phyloP scores from a whole-genome alignment of 768 basidiomycete genomes.

The Tricholoma bakamatsutake region DNA sequence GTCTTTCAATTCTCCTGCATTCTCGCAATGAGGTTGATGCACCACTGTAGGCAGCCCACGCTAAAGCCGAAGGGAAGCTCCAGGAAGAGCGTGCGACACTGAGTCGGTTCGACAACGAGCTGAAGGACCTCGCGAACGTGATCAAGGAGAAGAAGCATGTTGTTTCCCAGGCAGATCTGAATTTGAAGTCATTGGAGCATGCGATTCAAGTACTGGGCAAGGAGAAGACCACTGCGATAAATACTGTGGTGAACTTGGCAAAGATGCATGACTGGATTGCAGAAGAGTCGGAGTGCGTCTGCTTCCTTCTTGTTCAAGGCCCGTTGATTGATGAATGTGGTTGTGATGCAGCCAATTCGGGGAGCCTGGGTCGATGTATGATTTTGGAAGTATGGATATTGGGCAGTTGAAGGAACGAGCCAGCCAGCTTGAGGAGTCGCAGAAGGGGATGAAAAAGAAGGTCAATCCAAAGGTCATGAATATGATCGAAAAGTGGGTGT shows the following conservation, averaged over 20 bases:
- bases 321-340: neutral
- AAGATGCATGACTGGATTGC: conserved; percentile 83
- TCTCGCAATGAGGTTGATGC: neutral
- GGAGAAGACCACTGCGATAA: conserved; percentile 54
- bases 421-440: conserved; percentile 67
- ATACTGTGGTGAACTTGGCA: conserved; percentile 60
- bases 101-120: conserved; percentile 81
- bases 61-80: conserved; percentile 64
- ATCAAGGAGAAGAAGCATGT: conserved; percentile 79
- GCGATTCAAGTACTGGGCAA: conserved; percentile 56
- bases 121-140: conserved; percentile 74
- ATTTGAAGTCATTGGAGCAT: conserved; percentile 63
- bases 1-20: conserved; percentile 3
- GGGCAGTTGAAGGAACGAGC: conserved; percentile 54
- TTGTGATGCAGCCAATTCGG: conserved; percentile 66
- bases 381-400: conserved; percentile 68
- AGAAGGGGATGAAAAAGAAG: conserved; percentile 90
- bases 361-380: conserved; percentile 71
- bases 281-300: conserved; percentile 78
- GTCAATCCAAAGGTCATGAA: conserved; percentile 93
- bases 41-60: conserved; percentile 45
- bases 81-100: conserved; percentile 85
- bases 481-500: conserved; percentile 85
- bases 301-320: neutral
- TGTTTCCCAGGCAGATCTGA: conserved; percentile 60